A percentile compares a stretch with the other conserved stretches of the same genome.
Conservation (phyloP, 768 basidiomycete species). For the Tylopilus felleus region DNA sequence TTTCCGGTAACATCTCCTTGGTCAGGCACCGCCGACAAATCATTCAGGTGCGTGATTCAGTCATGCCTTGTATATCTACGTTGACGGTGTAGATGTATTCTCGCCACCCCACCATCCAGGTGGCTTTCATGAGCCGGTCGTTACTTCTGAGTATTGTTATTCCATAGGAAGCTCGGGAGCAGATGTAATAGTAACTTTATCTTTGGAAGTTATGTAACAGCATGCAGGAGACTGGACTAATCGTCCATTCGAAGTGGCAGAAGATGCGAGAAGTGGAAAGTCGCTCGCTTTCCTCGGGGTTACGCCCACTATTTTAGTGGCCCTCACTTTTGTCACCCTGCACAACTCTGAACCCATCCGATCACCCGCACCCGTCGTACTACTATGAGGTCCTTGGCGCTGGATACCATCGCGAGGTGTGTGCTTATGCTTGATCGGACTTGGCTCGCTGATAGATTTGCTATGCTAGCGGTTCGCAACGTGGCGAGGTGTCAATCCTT, state of each 20-base stretch:
- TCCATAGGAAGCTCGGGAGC: constrained; percentile 13
- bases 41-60: not conserved
- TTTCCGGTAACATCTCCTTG: not conserved
- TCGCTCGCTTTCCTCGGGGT: constrained; percentile 16
- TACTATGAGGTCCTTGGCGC: not conserved
- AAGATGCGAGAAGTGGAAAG: constrained; percentile 22
- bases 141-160: constrained; percentile 11
- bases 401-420: constrained; percentile 6
- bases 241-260: constrained; percentile 15
- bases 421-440: not conserved
- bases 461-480: not conserved
- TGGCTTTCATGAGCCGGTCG: not conserved
- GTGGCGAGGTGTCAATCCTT: constrained; percentile 8
- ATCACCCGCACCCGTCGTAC: not conserved
- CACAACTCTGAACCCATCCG: constrained; percentile 2
- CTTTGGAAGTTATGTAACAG: constrained; percentile 25
- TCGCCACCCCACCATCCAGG: not conserved
- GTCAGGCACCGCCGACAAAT: not conserved
- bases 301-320: constrained; percentile 15
- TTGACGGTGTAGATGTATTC: not conserved
- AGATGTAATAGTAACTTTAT: constrained; percentile 25
- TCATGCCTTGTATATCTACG: not conserved
- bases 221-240: constrained; percentile 4
- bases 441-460: not conserved
- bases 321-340: not conserved